Conservation (phyloP, 208 protist species). For the Leishmania major region DNA sequence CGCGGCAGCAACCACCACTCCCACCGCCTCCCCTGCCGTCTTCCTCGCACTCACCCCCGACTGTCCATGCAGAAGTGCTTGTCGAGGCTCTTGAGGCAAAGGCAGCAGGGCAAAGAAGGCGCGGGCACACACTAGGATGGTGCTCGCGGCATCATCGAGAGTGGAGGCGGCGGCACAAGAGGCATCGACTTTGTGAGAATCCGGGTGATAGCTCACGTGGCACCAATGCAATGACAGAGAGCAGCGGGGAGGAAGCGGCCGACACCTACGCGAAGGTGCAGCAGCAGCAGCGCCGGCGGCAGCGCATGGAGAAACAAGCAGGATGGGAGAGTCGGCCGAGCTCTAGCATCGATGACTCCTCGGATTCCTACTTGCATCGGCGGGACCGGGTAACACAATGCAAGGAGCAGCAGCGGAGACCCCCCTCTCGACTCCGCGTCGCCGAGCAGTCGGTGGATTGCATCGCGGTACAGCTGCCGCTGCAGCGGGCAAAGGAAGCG, state of each 20-base stretch:
- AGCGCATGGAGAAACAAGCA: not conserved
- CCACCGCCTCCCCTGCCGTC: not conserved
- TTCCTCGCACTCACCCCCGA: not conserved
- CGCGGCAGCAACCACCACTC: not conserved
- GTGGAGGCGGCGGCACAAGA: slow-evolving; percentile 1
- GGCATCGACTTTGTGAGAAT: not conserved
- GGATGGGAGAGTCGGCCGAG: not conserved
- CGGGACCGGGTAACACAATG: not conserved
- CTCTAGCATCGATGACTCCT: not conserved
- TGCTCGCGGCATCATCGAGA: not conserved
- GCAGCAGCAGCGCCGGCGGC: slow-evolving; percentile 4
- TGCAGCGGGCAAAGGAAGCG: not conserved
- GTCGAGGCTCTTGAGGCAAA: not conserved
- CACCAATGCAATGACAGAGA: not conserved
- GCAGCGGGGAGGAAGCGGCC: slow-evolving; percentile 7
- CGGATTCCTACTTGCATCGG: not conserved
- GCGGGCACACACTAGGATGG: not conserved
- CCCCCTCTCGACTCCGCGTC: not conserved
- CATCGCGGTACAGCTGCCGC: slow-evolving; percentile 28
- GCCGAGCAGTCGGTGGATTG: slow-evolving; percentile 23
- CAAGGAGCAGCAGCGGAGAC: slow-evolving; percentile 1
- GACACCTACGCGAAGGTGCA: slow-evolving; percentile 17
- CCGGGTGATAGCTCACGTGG: not conserved
- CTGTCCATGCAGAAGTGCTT: not conserved
- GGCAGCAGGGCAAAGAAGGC: not conserved